A percentile compares a stretch with the other conserved stretches of the same genome.
These are phyloP conservation scores for Mycena leptocephala DNA, from an alignment of 768 basidiomycete species.

Conservation along the genomic window DNA sequence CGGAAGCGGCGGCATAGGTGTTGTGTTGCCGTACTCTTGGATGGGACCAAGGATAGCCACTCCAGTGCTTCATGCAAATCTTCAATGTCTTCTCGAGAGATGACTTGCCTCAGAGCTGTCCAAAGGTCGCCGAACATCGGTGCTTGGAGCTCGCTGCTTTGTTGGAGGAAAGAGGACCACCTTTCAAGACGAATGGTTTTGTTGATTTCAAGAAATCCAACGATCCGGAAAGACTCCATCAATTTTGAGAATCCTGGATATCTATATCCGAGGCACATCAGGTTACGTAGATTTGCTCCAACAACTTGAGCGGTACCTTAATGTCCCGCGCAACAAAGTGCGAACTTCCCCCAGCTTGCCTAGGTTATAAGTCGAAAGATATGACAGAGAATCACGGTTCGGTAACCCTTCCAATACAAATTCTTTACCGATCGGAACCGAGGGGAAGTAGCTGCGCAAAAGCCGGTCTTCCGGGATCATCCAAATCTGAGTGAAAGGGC, in stretches of 20 bases:
- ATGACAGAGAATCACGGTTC: conserved; percentile 87
- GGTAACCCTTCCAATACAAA: conserved; percentile 87
- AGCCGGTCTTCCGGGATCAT: conserved; percentile 69
- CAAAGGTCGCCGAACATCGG: conserved; percentile 27
- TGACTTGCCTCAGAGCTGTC: conserved; percentile 8
- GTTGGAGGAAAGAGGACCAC: conserved; percentile 55
- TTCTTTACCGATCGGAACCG: conserved; percentile 76
- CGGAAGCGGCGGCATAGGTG: conserved; percentile 62
- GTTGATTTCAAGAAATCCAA: conserved; percentile 76
- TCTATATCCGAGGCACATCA: conserved; percentile 53
- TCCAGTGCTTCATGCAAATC: conserved; percentile 59
- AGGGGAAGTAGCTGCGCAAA: conserved; percentile 71
- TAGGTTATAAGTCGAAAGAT: conserved; percentile 78
- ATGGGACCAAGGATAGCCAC: conserved; percentile 61
- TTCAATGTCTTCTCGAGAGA: conserved; percentile 34
- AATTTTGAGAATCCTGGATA: conserved; percentile 88
- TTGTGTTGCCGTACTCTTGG: conserved; percentile 27
- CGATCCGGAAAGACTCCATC: conserved; percentile 78
- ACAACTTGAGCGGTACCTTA: conserved; percentile 65
- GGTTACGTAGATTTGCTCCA: background rate
- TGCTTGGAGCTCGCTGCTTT: conserved; percentile 44
- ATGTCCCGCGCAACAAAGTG: conserved; percentile 88
- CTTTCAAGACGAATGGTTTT: conserved; percentile 54
- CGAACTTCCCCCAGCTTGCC: conserved; percentile 58
- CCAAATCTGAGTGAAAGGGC: conserved; percentile 52